Percentiles rank a stretch among this genome's conserved stretches.
These are phyloP conservation scores for Geotrichum reessii DNA, from an alignment of 1,139 yeast genomes.

Conservation along the genomic window DNA sequence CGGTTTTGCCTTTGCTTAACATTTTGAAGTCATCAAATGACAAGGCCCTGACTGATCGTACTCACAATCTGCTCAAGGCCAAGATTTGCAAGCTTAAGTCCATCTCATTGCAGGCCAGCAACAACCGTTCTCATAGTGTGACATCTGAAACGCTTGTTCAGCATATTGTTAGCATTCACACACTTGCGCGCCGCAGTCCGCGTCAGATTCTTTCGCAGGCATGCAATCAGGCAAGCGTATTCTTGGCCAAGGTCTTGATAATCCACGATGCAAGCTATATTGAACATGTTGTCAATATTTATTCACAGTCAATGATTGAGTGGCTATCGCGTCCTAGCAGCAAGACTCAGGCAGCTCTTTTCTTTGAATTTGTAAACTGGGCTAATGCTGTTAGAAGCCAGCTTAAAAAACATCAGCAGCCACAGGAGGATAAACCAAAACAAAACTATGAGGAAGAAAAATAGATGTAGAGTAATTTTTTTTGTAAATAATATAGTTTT, in stretches of 20 bases:
- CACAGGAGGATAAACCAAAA: not conserved
- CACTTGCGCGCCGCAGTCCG: conserved; percentile 41
- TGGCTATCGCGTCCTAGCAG: conserved; percentile 53
- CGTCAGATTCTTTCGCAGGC: conserved; percentile 50
- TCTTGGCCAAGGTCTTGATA: conserved; percentile 51
- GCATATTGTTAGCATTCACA: conserved; percentile 35
- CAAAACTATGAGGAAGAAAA: not conserved
- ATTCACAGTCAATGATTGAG: conserved; percentile 48
- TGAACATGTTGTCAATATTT: conserved; percentile 47
- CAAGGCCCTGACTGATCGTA: conserved; percentile 62
- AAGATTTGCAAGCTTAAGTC: conserved; percentile 52
- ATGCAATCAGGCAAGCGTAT: conserved; percentile 58
- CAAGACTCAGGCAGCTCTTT: conserved; percentile 55
- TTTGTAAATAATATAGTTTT: not conserved
- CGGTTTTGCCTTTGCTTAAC: conserved; percentile 55
- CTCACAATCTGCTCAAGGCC: conserved; percentile 62
- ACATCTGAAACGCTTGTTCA: conserved; percentile 21
- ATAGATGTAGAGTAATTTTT: not conserved
- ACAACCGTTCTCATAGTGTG: conserved; percentile 22
- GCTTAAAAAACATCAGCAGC: not conserved
- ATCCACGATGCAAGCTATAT: conserved; percentile 25
- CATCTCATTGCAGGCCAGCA: conserved; percentile 21
- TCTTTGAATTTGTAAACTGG: conserved; percentile 81
- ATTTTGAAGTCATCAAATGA: conserved; percentile 65
- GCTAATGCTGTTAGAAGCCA: conserved; percentile 28